Base-by-base conservation (phyloP, 2,329 filamentous ascomycete species). In the Paracamarosporium sp. region DNA sequence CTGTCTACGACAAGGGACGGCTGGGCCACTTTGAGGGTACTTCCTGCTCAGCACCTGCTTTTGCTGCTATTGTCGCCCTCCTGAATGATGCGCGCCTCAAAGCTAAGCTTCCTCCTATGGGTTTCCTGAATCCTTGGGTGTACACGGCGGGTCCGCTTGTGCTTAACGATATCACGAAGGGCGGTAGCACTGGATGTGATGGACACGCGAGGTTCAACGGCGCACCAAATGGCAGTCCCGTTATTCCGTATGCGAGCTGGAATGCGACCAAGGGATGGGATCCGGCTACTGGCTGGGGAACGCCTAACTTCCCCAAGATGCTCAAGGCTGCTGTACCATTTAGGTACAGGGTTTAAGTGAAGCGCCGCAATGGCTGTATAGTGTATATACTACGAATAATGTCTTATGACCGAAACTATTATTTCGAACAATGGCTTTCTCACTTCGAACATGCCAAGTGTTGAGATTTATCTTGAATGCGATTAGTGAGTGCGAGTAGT, bases 41-140 rank as follows among this genome's bases (percentile, higher is more conserved):
- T 0, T 82, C 79, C 28, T 82, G 84, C 54, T 82, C 86, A 1
- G 76, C 85, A 1, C 89, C 89, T 0, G 77, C 84, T 0, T 85
- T 86, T 40, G 83, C 84, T 1, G 83, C 80, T 2, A 78, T 90
- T 27, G 73, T 90, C 24, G 80, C 83, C 1, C 80, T 90, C 6
- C 73, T 90, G 57, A 90, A 90, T 64, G 86, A 89, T 65, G 85
- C 82, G 0, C 78, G 85, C 11, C 72, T 88, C 11, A 72, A 76
- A 2, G 81, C 82, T n/a, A 80, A 83, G 66, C 47, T 48, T n/a
- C 69, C 79, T 0, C 69, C 79, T 0, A 71, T 88, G 46, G 86
- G 86, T 0, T 87, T 87, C 77, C 61, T 88, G 55, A 88, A 88
- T 66, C 86, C 85, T 0, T 52, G 47, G 85, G 82, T 78, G 67